Evolutionary conservation across 1,284 basidiomycete genomes (phyloP), one percentile per base, ranked within the genome.

Genomic region (Quambalaria eucalypti): DNA sequence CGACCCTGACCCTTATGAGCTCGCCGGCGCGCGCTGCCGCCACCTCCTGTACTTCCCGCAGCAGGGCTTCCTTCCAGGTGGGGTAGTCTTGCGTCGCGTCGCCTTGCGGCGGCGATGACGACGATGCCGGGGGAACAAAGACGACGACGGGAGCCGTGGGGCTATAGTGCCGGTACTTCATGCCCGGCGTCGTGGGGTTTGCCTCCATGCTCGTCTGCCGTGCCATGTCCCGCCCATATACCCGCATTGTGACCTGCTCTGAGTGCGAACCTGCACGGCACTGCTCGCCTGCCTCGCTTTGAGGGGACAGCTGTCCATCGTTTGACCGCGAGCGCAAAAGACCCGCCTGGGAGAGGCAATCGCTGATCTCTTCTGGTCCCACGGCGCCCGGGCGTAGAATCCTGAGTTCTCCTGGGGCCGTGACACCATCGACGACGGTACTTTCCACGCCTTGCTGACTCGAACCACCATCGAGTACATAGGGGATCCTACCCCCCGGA

Each of bases 101-200:
- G 16, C 21, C 36, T 21, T 5, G 16, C n/a, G n/a, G n/a, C n/a
- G n/a, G n/a, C n/a, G n/a, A n/a, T 8, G 9, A 8, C 9, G 9
- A 8, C 8, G 9, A 8, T 16, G 9, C 31, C 9, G 9, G 9
- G 21, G 42, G 42, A 1, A 67, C 51, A 36, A 68, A 54, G 50
- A 73, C 56, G 0, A 71, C 51, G 0, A 75, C 73, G 4, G 60
- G 56, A 2, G 73, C 71, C 0, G 67, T 80, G 1, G 93, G 93
- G 26, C 91, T 88, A 76, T 99, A 99, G 78, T 99, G 95, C 51
- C 87, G 83, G 76, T 99, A 99, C 78, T 99, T 99, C 92, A 97
- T 96, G n/a, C 95, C 95, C 0, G 95, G 95, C 0, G 95, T 98
- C 1, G 90, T 92, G 1, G 93, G 93, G 28, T 70, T 65, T 29